Base-by-base conservation (phyloP, 164 flowering plant species). In the Vitis amurensis region DNA sequence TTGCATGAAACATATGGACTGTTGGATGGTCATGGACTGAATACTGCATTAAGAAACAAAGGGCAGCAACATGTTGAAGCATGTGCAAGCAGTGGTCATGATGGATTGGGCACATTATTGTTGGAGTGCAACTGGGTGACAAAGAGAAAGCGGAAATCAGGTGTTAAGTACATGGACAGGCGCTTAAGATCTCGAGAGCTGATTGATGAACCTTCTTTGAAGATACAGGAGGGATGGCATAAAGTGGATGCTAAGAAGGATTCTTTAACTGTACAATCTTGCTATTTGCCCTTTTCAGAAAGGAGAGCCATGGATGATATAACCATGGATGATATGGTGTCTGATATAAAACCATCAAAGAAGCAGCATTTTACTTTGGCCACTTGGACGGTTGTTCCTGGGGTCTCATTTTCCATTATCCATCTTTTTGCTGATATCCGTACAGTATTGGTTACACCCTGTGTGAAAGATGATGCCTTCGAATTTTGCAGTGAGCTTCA, bases 361-460 rank as follows among this genome's bases (percentile, higher is more conserved):
- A 93, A 86, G 77, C 93, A 90, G 73, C 79, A 87, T 27, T 90
- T 85, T 81, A 78, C 83, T 73, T 74, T 85, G 73, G 89, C 94
- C 63, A 93, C 94, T 48, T 97, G 98, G 30, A 85, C 98, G 8
- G 84, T 93, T 67, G 97, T 89, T 72, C 75, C 87, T 66, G 97
- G 88, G 61, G 92, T 96, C 72, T 88, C 97, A 70, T 93, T 96
- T 83, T 96, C 99, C 29, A 78, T 96, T 70, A 79, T 96, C 49
- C 98, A 96, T 84, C 94, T 96, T 82, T 93, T 96, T 68, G 85
- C 99, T 48, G 97, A 98, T 23, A 92, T 94, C 72, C 94, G 98
- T 11, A 63, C 84, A 81, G 96, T 98, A 63, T 81, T 93, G 93
- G 74, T 84, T 61, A 88, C 89, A 68, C 85, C 85, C 70, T 73